Conservation (phyloP, 2,329 filamentous ascomycete species). For the Phoma sp. region DNA sequence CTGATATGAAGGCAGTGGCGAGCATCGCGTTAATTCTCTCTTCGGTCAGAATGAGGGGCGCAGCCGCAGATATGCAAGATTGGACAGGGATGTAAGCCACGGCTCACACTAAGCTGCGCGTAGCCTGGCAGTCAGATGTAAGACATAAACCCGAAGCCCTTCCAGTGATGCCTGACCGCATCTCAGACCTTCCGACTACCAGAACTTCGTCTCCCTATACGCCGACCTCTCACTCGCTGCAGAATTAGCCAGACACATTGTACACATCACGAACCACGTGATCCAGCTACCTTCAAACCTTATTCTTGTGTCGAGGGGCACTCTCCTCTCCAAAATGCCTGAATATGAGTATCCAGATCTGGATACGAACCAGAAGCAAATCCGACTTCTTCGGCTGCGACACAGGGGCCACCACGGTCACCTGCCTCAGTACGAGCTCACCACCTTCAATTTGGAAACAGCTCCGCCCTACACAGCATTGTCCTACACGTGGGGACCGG, state of each 20-base stretch:
- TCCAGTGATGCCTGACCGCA: neutral
- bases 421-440: neutral
- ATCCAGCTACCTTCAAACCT: too few species aligned
- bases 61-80: conserved; percentile 1
- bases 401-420: neutral
- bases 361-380: conserved; percentile 1
- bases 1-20: neutral
- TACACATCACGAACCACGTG: neutral
- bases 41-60: neutral
- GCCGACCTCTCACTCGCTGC: neutral
- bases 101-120: neutral
- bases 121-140: neutral
- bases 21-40: neutral
- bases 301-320: neutral
- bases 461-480: neutral
- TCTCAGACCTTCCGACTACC: too few species aligned
- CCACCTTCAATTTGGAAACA: neutral
- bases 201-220: neutral
- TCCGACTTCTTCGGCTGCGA: neutral
- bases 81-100: neutral
- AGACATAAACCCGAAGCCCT: neutral
- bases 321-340: neutral
- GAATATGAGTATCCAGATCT: neutral
- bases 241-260: neutral
- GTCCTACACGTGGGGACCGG: neutral